Evolutionary conservation across 2,329 filamentous ascomycete genomes (phyloP), one percentile per base, ranked within the genome.

Genomic region (Teratosphaeria gauchensis): DNA sequence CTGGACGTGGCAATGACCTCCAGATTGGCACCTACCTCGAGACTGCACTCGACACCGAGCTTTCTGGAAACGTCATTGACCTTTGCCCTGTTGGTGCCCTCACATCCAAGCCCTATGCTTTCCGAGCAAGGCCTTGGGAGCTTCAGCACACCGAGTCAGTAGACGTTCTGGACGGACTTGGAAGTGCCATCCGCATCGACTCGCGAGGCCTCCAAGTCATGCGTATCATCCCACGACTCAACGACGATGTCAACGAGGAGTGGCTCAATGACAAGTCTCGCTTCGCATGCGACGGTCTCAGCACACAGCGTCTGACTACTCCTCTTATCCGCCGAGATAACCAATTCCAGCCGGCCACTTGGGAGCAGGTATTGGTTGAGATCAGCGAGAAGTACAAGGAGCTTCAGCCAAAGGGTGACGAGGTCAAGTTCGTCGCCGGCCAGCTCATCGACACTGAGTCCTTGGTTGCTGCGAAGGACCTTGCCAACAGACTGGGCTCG

Each of bases 191-290:
- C 69, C 87, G 94, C 52, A 86, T 97, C 52, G 94, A 99, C 76
- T 88, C 91, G 59, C 86, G 94, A 70, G 94, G 94, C 60, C 80
- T 96, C 65, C 92, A 97, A 77, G 92, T 99, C 56, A 96, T 99
- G 92, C 87, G 94, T 68, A 82, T 99, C 61, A 73, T 96, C 16
- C 94, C 94, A 60, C 85, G 94, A 68, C 82, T 99, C 62, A 99
- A 99, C 74, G 94, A 99, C 72, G 92, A 97, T 69, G 85, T 99
- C 69, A 99, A 99, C 75, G 94, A 99, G 79, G 94, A 99, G 76
- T 99, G 94, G 94, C 97, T 99, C 75, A 94, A 97, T 76, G 94
- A 99, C 80, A 99, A 97, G 82, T 87, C 90, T 48, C 86, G 94
- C 64, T 99, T 97, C 74, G 92, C 94, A 51, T 95, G 92, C 73